Evolutionary conservation across 2,329 filamentous ascomycete species (phyloP), one percentile per base, ranked within the genome.

Genomic region (Fonsecaea multimorphosa): DNA sequence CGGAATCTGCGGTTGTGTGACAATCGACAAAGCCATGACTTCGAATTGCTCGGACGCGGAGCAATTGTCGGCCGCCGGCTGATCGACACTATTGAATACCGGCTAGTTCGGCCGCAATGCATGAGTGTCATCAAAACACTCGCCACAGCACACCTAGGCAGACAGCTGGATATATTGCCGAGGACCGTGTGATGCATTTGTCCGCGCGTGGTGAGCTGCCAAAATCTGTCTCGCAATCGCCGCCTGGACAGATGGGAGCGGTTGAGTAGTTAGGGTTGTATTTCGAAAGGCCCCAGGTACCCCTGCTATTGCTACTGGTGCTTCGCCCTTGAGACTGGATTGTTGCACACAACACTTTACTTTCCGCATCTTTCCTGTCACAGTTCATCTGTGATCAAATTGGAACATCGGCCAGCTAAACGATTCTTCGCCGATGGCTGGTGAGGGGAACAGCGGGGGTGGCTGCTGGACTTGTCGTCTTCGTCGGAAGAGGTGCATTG

Each of bases 401-500:
- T 11, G 34, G 34, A 38, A 16, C 34, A 8, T 3, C 2, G 3
- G 34, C 34, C 11, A 38, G 14, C 8, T 12, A 38, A 12, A 3
- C 11, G 29, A 31, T 31, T 8, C 9, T 16, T 14, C 34, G 34
- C 4, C 34, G 14, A 55, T 57, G 34, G 22, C 54, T 40, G 34
- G 32, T 3, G 14, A 38, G 34, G 34, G 32, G 9, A 38, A 38
- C 9, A 38, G 4, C 11, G 34, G 14, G 24, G 34, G 54, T 16
- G 40, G 36, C 24, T 58, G 56, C 56, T 58, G 56, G 56, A 58
- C 40, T 19, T 58, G 56, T 49, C 82, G 85, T 16, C 78, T 87
- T 11, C 82, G 86, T 19, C 84, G 84, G 70, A 89, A 88, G 72
- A 87, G 86, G 72, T 89, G 86, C 73, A 84, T 87, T 68, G 84